These are phyloP conservation scores for Xylaria grammica DNA, from an alignment of 495 filamentous ascomycete species.

Conservation along the genomic window DNA sequence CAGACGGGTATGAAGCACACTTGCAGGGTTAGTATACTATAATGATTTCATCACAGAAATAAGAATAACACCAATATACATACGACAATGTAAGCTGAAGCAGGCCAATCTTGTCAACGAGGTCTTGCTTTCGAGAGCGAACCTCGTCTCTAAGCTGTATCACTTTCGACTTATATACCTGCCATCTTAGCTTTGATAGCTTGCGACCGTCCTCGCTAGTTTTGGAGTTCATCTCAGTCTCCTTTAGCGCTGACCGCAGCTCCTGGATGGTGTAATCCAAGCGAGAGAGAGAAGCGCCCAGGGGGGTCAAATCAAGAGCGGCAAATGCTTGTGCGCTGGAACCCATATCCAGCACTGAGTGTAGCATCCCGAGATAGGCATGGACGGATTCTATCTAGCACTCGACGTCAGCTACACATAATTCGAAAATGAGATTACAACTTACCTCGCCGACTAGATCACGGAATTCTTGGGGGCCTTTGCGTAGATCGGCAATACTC, in stretches of 20 bases:
- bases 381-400: neutral
- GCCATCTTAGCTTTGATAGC: neutral
- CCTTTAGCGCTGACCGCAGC: neutral
- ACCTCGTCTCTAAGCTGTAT: constrained; percentile 3
- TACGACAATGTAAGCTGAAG: constrained; percentile 1
- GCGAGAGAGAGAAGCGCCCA: neutral
- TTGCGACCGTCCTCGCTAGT: neutral
- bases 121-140: constrained; percentile 4
- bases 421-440: neutral
- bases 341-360: neutral
- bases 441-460: neutral
- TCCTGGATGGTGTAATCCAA: neutral
- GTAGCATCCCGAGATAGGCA: constrained; percentile 7
- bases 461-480: neutral
- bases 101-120: neutral
- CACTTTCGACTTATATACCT: neutral
- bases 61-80: neutral
- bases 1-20: neutral
- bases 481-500: neutral
- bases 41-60: no score
- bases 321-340: neutral
- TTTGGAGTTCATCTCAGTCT: neutral
- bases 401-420: neutral
- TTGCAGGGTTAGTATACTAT: neutral
- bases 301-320: neutral